Base-by-base conservation (phyloP, 441 rosid genomes). In the Jatropha podagrica region DNA sequence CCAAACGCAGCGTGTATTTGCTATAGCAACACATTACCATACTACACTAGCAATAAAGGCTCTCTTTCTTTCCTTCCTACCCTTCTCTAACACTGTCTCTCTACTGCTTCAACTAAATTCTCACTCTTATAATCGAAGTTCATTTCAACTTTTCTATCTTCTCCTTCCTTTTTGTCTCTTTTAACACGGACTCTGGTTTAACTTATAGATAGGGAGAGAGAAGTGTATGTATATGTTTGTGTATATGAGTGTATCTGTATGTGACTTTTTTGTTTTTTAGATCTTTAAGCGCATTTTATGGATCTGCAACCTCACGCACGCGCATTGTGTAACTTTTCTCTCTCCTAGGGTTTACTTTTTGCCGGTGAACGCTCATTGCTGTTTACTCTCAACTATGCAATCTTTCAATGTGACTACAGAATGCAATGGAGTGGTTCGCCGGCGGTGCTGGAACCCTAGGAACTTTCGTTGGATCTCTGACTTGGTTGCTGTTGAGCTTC, bases 211-310 rank as follows among this genome's bases (percentile, higher is more conserved):
- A 20, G 0, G 14, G 10, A 61, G 65, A 26, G 48, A 44, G 46
- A 46, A 18, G 38, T 32, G 54, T 23, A 26, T 40, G 46, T 8
- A 3, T 58, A 3, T 32, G 14, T 3, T 0, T 18, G 1, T 26
- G 18, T 2, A 1, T 4, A 48, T 48, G 52, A 8, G 46, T 42
- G 32, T 42, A 42, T 42, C 5, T 54, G 58, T 54, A 18, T 18
- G 58, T 54, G 56, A 7, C 68, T 48, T 42, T 38, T 72, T 10
- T 5, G 7, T 42, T 42, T 65, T 52, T 41, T 73, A 72, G 84
- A 74, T 81, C 82, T 74, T 73, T 32, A 14, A 26, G 86, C 92
- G 92, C 90, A 68, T 89, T 88, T 88, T 79, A 76, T 86, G 93
- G 95, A 94, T 94, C 97, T 87, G 77, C 74, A 23, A 40, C 69